Conservation (phyloP, 306 rosid genomes). For the Abrus pulchellus region DNA sequence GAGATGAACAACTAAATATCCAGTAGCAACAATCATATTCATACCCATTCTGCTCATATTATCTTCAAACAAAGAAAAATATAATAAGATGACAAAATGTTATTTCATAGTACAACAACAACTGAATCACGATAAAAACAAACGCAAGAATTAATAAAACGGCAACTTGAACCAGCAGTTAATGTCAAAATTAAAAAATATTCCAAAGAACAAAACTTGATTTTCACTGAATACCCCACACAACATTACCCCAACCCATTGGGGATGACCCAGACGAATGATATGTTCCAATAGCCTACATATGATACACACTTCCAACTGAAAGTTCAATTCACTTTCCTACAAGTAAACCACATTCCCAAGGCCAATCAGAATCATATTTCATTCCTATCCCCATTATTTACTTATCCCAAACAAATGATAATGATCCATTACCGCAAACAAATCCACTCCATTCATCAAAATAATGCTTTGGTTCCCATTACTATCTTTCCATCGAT, state of each 20-base stretch:
- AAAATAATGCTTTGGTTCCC: conserved; percentile 15
- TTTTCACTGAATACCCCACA: neutral
- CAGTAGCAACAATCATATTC: neutral
- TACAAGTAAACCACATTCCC: conserved; percentile 55
- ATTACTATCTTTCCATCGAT: conserved; percentile 61
- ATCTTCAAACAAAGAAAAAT: conserved; percentile 2
- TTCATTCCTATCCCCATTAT: conserved; percentile 45
- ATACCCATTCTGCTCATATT: neutral
- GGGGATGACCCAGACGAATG: conserved; percentile 48
- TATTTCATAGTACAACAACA: neutral
- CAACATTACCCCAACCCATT: neutral
- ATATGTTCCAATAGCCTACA: conserved; percentile 60
- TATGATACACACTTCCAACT: conserved; percentile 52
- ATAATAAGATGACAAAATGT: neutral
- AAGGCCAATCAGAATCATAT: conserved; percentile 50
- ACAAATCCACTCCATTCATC: conserved; percentile 67
- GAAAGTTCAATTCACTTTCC: conserved; percentile 53
- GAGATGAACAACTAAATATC: conserved; percentile 5
- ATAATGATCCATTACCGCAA: conserved; percentile 34
- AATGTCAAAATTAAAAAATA: neutral
- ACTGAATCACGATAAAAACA: neutral
- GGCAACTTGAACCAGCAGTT: neutral
- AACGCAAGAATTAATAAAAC: neutral
- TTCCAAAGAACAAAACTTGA: neutral
- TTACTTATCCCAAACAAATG: neutral